phyloP scores from a whole-genome alignment of 2,329 filamentous ascomycete genomes.

The Colletotrichum lindemuthianum region DNA sequence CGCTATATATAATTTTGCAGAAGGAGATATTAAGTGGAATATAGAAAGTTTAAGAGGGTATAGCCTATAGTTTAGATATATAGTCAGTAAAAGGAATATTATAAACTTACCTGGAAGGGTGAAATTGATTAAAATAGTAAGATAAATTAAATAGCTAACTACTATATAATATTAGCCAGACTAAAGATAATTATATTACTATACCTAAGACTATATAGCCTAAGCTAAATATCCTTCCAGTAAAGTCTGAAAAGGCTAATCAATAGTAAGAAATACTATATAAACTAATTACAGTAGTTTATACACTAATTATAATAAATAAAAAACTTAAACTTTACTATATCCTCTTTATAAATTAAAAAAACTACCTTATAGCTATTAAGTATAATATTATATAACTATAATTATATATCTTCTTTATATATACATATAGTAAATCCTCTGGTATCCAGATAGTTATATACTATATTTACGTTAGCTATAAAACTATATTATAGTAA shows the following conservation, averaged over 20 bases:
- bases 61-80: constrained; percentile 5
- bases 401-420: constrained; percentile 1
- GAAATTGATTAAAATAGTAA: constrained; percentile 10
- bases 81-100: neutral
- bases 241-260: neutral
- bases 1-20: too few relatives aligned
- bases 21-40: neutral
- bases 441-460: neutral
- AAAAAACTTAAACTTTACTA: neutral
- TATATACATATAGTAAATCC: constrained; percentile 3
- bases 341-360: too few relatives aligned
- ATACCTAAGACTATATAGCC: neutral
- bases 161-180: constrained; percentile 1
- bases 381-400: too few relatives aligned
- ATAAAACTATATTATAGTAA: neutral
- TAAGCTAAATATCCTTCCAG: neutral
- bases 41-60: neutral
- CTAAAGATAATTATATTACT: neutral
- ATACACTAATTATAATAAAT: constrained; percentile 5
- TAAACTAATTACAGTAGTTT: neutral
- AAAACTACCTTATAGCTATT: too few relatives aligned
- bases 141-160: neutral
- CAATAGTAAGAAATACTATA: constrained; percentile 4
- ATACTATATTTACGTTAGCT: neutral
- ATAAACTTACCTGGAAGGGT: constrained; percentile 3